Conservation (phyloP, 108 stramenopile genomes). For the Nitzschia sp. region DNA sequence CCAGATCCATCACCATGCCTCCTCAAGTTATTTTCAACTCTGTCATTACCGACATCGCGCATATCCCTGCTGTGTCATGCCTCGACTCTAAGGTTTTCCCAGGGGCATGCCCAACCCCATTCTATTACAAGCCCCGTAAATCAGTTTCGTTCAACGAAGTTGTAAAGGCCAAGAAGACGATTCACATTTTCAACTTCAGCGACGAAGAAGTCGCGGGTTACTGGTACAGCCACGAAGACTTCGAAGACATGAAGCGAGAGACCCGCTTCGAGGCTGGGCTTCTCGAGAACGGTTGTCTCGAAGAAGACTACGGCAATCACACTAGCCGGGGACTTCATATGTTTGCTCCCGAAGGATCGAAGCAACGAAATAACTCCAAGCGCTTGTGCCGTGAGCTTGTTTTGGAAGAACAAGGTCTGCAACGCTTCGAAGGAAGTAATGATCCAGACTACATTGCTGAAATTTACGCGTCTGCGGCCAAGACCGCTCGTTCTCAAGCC, state of each 20-base stretch:
- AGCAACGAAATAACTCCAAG: neutral
- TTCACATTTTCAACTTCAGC: neutral
- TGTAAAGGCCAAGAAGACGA: neutral
- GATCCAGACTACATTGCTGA: conserved; percentile 7
- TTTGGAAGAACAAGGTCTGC: conserved; percentile 14
- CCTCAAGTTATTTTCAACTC: too few species aligned
- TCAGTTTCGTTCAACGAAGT: conserved; percentile 2
- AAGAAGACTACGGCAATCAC: neutral
- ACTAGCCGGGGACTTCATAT: neutral
- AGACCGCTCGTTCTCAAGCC: too few species aligned
- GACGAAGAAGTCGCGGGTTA: neutral
- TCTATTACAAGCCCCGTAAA: too few species aligned
- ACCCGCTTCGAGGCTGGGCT: neutral
- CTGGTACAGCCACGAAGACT: neutral
- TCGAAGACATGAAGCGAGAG: neutral
- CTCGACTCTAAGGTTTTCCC: too few species aligned
- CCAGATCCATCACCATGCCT: too few species aligned
- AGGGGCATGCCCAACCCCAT: too few species aligned
- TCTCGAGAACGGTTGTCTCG: neutral
- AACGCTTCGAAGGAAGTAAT: conserved; percentile 1
- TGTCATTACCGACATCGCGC: too few species aligned
- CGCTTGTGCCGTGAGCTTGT: neutral
- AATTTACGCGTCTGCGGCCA: too few species aligned
- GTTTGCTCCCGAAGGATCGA: neutral
- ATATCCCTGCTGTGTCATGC: too few species aligned